Conservation (phyloP, 306 rosid genomes). For the Lathyrus aphaca region DNA sequence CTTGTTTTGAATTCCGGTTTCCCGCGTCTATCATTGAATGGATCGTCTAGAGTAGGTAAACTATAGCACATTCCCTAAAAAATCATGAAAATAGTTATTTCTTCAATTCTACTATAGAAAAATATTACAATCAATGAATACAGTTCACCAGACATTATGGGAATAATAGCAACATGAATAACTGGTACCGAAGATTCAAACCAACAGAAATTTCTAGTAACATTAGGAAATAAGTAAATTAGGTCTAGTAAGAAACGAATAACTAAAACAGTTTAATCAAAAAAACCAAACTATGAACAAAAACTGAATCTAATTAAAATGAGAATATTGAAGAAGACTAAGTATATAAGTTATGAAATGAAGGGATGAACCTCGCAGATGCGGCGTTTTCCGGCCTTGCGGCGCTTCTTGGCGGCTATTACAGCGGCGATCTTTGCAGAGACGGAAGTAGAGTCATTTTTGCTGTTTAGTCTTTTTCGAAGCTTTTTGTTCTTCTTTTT, state of each 20-base stretch:
- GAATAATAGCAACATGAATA: no score
- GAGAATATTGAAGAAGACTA: no score
- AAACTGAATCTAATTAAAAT: no score
- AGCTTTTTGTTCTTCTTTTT: conserved; percentile 76
- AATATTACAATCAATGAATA: no score
- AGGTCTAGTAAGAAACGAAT: no score
- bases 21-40: conserved; percentile 76
- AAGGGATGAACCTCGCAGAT: conserved; percentile 64
- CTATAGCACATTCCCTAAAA: conserved; percentile 95
- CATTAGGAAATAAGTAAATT: no score
- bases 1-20: conserved; percentile 48
- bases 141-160: neutral
- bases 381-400: conserved; percentile 85
- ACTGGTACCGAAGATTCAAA: no score
- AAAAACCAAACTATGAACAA: no score
- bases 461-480: conserved; percentile 34
- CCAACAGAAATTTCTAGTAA: no score
- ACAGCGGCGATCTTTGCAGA: conserved; percentile 77
- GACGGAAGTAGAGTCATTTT: conserved; percentile 49
- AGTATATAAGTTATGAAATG: neutral
- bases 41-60: conserved; percentile 84
- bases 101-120: conserved; percentile 21
- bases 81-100: conserved; percentile 31
- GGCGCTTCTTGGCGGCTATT: conserved; percentile 96
- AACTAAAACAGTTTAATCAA: no score